These are phyloP conservation scores for Pholiota conissans DNA, from an alignment of 768 basidiomycete species.

Conservation along the genomic window DNA sequence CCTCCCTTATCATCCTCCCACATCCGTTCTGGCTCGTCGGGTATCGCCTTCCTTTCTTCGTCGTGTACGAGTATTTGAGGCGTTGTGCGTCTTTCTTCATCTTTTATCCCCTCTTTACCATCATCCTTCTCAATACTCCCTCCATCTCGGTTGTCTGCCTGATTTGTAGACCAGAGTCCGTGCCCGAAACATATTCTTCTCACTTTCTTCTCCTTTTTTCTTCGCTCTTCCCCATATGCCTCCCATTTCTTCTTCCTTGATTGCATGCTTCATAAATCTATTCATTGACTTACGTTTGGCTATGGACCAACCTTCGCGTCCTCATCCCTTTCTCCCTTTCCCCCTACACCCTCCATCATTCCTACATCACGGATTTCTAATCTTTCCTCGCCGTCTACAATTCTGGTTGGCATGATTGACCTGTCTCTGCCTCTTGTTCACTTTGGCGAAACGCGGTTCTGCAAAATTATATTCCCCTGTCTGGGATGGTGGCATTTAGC, in stretches of 20 bases:
- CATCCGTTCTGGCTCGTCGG: neutral
- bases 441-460: constrained; percentile 4
- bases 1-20: neutral
- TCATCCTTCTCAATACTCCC: neutral
- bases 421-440: neutral
- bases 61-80: neutral
- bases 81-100: neutral
- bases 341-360: neutral
- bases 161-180: neutral
- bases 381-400: neutral
- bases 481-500: constrained; percentile 3
- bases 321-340: neutral
- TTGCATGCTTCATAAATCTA: constrained; percentile 11
- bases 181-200: neutral
- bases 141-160: neutral
- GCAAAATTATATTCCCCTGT: neutral
- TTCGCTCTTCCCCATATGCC: neutral
- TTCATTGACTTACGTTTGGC: neutral
- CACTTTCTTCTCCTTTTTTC: neutral
- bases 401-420: neutral
- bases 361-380: neutral
- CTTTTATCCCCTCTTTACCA: neutral
- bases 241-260: neutral
- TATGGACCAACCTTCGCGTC: neutral
- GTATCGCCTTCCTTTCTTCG: neutral